phyloP scores from a whole-genome alignment of 2,329 filamentous ascomycete genomes.

The Fusarium sp. region DNA sequence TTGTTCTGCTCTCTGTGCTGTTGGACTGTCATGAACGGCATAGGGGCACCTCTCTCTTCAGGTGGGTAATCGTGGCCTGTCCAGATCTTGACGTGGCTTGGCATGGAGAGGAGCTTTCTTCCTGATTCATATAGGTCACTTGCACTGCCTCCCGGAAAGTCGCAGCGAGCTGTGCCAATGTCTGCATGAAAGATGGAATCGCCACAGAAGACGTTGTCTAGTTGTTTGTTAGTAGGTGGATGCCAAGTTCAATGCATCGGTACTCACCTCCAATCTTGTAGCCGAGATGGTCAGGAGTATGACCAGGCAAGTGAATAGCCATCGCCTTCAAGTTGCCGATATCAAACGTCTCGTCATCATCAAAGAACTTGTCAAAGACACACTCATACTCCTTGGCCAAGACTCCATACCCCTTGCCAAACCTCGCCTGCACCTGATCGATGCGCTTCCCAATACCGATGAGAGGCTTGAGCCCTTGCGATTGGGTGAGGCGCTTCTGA shows the following conservation, averaged over 20 bases:
- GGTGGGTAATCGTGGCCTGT: slow-evolving; percentile 67
- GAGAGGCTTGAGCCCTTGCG: slow-evolving; percentile 52
- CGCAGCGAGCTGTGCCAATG: slow-evolving; percentile 65
- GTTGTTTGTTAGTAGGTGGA: not conserved
- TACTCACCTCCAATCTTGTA: slow-evolving; percentile 64
- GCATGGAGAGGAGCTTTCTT: slow-evolving; percentile 56
- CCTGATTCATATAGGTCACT: slow-evolving; percentile 58
- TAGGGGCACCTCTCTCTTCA: slow-evolving; percentile 46
- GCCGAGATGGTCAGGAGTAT: slow-evolving; percentile 71
- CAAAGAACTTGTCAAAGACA: slow-evolving; percentile 66
- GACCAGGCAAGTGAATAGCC: slow-evolving; percentile 69
- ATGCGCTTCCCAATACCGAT: slow-evolving; percentile 70
- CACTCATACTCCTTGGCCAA: slow-evolving; percentile 54
- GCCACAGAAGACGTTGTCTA: slow-evolving; percentile 63
- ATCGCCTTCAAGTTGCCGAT: slow-evolving; percentile 61
- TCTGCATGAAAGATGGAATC: slow-evolving; percentile 66
- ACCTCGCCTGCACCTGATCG: slow-evolving; percentile 61
- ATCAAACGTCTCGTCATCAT: slow-evolving; percentile 65
- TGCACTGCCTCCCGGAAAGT: slow-evolving; percentile 66
- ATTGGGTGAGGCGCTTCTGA: slow-evolving; percentile 56
- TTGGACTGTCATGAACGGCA: slow-evolving; percentile 58
- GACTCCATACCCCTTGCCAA: slow-evolving; percentile 63
- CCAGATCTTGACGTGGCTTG: slow-evolving; percentile 61
- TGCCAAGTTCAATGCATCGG: not conserved
- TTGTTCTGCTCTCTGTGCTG: slow-evolving; percentile 62